Conservation (phyloP, 352 stramenopile genomes). For the Phytophthora lateralis region DNA sequence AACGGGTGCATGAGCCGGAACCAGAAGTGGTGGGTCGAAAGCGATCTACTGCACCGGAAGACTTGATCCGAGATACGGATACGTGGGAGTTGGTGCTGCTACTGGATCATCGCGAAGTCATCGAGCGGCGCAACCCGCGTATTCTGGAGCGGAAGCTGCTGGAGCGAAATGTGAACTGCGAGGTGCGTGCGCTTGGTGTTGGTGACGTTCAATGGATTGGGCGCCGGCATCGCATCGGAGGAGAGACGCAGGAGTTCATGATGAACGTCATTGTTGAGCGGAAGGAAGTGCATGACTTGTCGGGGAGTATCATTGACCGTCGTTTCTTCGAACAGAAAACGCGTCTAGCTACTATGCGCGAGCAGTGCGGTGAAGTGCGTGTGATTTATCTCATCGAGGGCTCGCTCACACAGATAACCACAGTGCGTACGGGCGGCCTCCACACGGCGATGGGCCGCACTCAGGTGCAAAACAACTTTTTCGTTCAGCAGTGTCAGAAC, state of each 20-base stretch:
- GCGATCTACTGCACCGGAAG: constrained; percentile 7
- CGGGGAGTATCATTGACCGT: constrained; percentile 83
- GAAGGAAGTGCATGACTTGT: constrained; percentile 82
- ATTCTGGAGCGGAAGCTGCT: constrained; percentile 85
- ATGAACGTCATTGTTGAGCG: constrained; percentile 86
- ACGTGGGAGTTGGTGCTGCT: constrained; percentile 81
- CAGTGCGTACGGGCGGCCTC: constrained; percentile 59
- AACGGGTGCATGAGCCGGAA: constrained; percentile 19
- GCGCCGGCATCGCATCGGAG: constrained; percentile 46
- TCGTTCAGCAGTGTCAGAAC: constrained; percentile 78
- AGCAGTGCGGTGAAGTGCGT: constrained; percentile 67
- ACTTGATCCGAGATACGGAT: constrained; percentile 44
- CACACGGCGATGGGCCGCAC: constrained; percentile 80
- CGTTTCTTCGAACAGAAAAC: constrained; percentile 84
- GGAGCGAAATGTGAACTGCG: constrained; percentile 77
- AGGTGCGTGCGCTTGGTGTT: constrained; percentile 76
- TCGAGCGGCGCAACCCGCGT: constrained; percentile 70
- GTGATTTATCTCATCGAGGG: constrained; percentile 88
- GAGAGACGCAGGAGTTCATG: constrained; percentile 61
- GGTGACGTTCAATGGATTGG: constrained; percentile 85
- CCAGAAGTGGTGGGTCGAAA: constrained; percentile 15
- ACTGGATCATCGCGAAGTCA: constrained; percentile 83
- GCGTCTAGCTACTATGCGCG: constrained; percentile 48
- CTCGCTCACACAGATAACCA: constrained; percentile 74
- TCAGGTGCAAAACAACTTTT: constrained; percentile 85